Evolutionary conservation across 148 eudicot genomes (phyloP).

Genomic region (Drosera capensis): DNA sequence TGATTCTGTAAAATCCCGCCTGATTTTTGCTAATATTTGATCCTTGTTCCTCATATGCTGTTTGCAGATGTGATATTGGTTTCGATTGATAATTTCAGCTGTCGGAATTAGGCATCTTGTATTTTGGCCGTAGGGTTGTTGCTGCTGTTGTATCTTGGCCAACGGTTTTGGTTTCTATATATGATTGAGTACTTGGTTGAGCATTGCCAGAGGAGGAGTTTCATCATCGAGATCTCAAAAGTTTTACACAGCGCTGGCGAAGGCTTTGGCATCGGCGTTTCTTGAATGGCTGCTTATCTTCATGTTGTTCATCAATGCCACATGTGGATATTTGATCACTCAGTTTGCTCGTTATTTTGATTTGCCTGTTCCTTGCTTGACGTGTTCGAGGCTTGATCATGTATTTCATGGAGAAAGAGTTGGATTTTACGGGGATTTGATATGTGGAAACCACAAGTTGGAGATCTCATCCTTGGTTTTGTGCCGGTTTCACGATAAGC

Average conservation of each 20-base stretch:
- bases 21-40: no score
- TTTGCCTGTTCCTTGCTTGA: constrained; percentile 66
- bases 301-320: constrained; percentile 50
- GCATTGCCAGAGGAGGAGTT: constrained; percentile 24
- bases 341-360: constrained; percentile 60
- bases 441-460: constrained; percentile 58
- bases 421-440: constrained; percentile 58
- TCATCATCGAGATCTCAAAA: constrained; percentile 15
- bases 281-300: constrained; percentile 72
- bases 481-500: constrained; percentile 57
- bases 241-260: constrained; percentile 11
- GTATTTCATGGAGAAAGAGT: constrained; percentile 39
- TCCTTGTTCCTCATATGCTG: no score
- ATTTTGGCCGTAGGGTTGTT: neutral
- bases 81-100: neutral
- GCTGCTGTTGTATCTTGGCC: neutral
- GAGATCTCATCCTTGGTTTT: constrained; percentile 63
- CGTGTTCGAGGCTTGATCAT: constrained; percentile 88
- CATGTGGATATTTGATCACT: constrained; percentile 52
- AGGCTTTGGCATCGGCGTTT: constrained; percentile 43
- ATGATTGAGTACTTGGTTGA: constrained; percentile 14
- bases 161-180: neutral
- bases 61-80: neutral
- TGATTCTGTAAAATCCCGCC: no score
- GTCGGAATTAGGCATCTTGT: no score